Percentiles rank a stretch among this genome's conserved stretches.
These are phyloP conservation scores for Penicillium sp. DNA, from an alignment of 2,329 filamentous ascomycete genomes.

Conservation along the genomic window DNA sequence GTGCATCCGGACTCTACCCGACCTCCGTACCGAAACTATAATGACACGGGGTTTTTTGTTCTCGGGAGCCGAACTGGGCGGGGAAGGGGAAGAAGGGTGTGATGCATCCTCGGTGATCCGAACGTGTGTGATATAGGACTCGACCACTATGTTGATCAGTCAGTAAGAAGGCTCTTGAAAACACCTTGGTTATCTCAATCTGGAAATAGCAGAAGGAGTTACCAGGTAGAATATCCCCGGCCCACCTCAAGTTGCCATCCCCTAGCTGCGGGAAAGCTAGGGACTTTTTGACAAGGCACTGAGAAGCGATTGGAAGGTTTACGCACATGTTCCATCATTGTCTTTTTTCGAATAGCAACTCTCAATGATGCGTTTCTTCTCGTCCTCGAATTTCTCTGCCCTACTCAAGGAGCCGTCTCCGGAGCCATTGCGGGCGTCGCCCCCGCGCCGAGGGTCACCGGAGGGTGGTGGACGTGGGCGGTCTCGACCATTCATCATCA, in stretches of 20 bases:
- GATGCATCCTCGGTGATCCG: constrained; percentile 82
- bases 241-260: not conserved
- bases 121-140: constrained; percentile 98
- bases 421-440: constrained; percentile 37
- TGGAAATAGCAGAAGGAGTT: not conserved
- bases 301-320: constrained; percentile 13
- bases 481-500: constrained; percentile 40
- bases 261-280: constrained; percentile 9
- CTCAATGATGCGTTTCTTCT: constrained; percentile 90
- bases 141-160: constrained; percentile 58
- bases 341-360: constrained; percentile 93
- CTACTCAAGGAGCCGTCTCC: constrained; percentile 38
- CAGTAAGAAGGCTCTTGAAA: not conserved
- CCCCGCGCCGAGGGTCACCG: constrained; percentile 32
- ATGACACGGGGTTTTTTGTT: constrained; percentile 88
- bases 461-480: constrained; percentile 35
- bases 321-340: constrained; percentile 77
- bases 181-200: not conserved
- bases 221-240: not conserved
- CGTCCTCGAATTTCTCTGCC: constrained; percentile 92
- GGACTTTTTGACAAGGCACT: constrained; percentile 3
- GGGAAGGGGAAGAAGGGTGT: constrained; percentile 80
- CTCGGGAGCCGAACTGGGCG: constrained; percentile 69
- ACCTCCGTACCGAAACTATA: constrained; percentile 88
- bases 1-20: constrained; percentile 89